These are phyloP conservation scores for Huntiella decipiens DNA, from an alignment of 2,329 filamentous ascomycete species.

Conservation along the genomic window DNA sequence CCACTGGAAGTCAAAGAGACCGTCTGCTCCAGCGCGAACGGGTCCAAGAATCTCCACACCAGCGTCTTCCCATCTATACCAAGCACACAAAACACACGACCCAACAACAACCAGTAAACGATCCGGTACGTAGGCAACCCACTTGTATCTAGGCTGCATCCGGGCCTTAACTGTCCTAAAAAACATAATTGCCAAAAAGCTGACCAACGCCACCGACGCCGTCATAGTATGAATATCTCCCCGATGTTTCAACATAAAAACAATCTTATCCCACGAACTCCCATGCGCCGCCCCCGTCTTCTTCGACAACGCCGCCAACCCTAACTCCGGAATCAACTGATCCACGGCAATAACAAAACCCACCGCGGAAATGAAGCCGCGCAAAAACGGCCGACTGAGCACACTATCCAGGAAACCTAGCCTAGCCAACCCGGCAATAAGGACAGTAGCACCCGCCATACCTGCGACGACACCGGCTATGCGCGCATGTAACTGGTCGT, in stretches of 20 bases:
- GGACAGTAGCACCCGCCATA: conserved; percentile 70
- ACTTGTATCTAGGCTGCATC: conserved; percentile 59
- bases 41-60: conserved; percentile 72
- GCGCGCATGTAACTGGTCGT: conserved; percentile 51
- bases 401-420: conserved; percentile 91
- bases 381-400: conserved; percentile 73
- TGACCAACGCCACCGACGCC: conserved; percentile 53
- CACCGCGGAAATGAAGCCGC: conserved; percentile 93
- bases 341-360: conserved; percentile 93
- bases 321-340: conserved; percentile 80
- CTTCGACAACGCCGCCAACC: conserved; percentile 48
- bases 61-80: conserved; percentile 55
- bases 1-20: conserved; percentile 63
- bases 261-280: conserved; percentile 68
- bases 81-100: conserved; percentile 62
- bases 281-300: conserved; percentile 54
- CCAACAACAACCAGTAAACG: conserved; percentile 76
- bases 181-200: conserved; percentile 81
- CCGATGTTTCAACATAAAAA: conserved; percentile 55
- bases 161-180: conserved; percentile 62
- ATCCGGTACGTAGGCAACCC: conserved; percentile 77
- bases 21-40: conserved; percentile 54
- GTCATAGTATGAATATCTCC: conserved; percentile 55
- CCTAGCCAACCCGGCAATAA: conserved; percentile 68
- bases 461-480: conserved; percentile 78